Base-by-base conservation (phyloP, 768 basidiomycete genomes). In the Mycena galericulata region DNA sequence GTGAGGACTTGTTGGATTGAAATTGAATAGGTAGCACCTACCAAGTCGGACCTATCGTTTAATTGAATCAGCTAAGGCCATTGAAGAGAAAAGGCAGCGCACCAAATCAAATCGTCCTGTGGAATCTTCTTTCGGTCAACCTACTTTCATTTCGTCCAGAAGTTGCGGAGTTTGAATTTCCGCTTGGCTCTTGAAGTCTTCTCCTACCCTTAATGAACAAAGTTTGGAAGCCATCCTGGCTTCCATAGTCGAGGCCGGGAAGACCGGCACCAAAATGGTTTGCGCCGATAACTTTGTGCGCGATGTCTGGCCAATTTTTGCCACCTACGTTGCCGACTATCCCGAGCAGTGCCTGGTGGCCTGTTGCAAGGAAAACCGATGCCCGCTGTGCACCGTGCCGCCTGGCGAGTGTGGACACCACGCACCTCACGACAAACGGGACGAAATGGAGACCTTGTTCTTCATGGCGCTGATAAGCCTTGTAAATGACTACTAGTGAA, bases 221-320 rank as follows among this genome's bases (percentile, higher is more conserved):
- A n/a, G n/a, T n/a, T n/a, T n/a, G n/a, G n/a, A n/a, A n/a, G n/a
- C 47, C 4, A 67, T 83, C 12, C 50, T 79, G 0, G 50, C 75
- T 40, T 71, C 78, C 0, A 58, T 81, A 18, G 41, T 72, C 3
- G 24, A 56, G 17, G 54, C 54, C 7, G 54, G 54, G 36, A 3
- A 56, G 36, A 34, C 30, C 4, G 54, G 54, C n/a, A 15, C 38
- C 32, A 20, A 56, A 4, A 45, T 45, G 43, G 43, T 45, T 8
- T 45, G 43, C 43, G 20, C 43, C 5, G 43, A 45, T 14, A 45
- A 56, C 36, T 47, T 40, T 58, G 66, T 34, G 55, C 47, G 51
- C 22, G 18, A 45, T 22, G 38, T 62, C 8, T 66, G 38, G 45
- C 69, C 69, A 22, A 70, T 70, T 20, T 24, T 70, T 8, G 49